A percentile compares a stretch with the other conserved stretches of the same genome.
Evolutionary conservation across 768 basidiomycete genomes (phyloP).

Genomic region (Tulasnella sp.): DNA sequence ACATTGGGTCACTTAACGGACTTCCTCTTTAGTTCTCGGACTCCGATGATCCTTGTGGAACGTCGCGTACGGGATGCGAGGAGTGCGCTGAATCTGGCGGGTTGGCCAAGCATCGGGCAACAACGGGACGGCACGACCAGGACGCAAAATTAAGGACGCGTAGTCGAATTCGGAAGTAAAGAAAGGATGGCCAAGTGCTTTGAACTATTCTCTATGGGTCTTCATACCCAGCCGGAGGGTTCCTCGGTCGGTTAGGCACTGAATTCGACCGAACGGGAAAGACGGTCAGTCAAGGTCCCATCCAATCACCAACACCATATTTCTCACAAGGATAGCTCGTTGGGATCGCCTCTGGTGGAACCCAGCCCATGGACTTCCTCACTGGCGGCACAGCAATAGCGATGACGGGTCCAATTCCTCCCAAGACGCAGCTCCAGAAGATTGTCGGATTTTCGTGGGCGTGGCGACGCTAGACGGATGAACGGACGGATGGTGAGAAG

Average conservation of each 20-base stretch:
- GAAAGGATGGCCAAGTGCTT: not conserved
- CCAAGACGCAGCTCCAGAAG: slow-evolving; percentile 28
- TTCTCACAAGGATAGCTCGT: slow-evolving; percentile 14
- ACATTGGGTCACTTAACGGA: no score
- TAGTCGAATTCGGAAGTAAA: not conserved
- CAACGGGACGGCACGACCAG: not conserved
- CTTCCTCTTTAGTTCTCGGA: no score
- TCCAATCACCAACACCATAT: not conserved
- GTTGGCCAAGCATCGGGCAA: not conserved
- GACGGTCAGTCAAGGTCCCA: not conserved
- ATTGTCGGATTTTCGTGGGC: slow-evolving; percentile 30
- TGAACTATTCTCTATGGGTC: slow-evolving; percentile 8
- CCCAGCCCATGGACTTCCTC: slow-evolving; percentile 18
- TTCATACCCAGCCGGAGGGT: slow-evolving; percentile 14
- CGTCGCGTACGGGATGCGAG: not conserved
- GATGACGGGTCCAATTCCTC: slow-evolving; percentile 25
- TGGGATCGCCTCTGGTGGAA: slow-evolving; percentile 10
- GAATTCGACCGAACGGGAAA: not conserved
- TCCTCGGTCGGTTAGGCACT: slow-evolving; percentile 15
- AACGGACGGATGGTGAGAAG: not conserved
- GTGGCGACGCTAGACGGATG: slow-evolving; percentile 23
- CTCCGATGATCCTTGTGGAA: no score
- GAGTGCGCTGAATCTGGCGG: not conserved
- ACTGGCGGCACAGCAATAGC: slow-evolving; percentile 28
- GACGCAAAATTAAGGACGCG: not conserved